These are phyloP conservation scores for Guillardia theta DNA, from an alignment of 78 protist species.

Conservation along the genomic window DNA sequence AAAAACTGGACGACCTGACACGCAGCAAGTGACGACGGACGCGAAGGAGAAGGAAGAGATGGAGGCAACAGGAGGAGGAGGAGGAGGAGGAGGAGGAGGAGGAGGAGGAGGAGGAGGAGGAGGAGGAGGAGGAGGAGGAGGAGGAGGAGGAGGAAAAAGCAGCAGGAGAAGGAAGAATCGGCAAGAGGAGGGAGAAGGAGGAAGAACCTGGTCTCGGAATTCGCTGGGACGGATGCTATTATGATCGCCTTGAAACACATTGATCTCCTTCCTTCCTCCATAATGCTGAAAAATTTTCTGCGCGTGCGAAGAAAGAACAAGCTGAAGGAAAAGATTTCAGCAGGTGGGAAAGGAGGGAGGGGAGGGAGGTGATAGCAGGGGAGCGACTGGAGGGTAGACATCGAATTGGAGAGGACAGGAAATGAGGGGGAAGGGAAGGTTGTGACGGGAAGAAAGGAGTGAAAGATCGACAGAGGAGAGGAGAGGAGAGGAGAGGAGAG, in stretches of 20 bases:
- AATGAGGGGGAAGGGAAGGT: neutral
- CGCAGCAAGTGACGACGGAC: too few species aligned
- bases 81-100: constrained; percentile 27
- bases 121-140: neutral
- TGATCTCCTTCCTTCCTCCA: neutral
- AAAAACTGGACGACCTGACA: too few species aligned
- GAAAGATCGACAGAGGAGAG: neutral
- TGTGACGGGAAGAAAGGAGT: neutral
- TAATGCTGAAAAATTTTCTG: neutral
- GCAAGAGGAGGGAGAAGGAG: neutral
- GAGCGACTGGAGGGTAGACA: neutral
- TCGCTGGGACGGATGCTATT: neutral
- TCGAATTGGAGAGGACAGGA: neutral
- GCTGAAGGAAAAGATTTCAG: neutral
- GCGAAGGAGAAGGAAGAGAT: too few species aligned
- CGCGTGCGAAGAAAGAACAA: neutral
- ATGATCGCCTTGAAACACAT: neutral
- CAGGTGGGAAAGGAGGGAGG: neutral
- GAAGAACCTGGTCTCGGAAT: neutral
- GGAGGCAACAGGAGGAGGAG: constrained; percentile 48
- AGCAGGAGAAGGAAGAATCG: neutral
- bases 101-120: constrained; percentile 26
- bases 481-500: neutral
- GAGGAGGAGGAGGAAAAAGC: neutral
- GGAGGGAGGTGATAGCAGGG: neutral